Evolutionary conservation across 2,329 filamentous ascomycete species (phyloP).

Genomic region (Lasiodiplodia sp.): DNA sequence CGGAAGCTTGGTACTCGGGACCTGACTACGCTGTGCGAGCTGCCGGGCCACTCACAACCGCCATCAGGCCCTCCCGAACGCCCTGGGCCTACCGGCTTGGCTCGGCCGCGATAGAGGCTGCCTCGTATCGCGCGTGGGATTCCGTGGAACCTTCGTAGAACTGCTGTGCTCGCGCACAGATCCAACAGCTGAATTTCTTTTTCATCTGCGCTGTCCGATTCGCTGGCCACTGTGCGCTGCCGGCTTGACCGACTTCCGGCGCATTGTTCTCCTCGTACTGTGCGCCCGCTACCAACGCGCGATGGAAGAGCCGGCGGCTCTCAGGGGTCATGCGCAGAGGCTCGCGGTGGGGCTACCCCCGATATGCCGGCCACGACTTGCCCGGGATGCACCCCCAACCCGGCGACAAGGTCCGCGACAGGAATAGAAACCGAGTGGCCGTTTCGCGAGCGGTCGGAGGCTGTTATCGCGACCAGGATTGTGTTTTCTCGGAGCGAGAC

Average conservation of each 20-base stretch:
- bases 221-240: conserved; percentile 13
- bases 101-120: neutral
- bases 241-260: conserved; percentile 11
- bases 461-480: neutral
- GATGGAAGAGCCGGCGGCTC: conserved; percentile 8
- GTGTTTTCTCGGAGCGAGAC: neutral
- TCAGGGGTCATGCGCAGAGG: conserved; percentile 12
- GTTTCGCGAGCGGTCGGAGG: neutral
- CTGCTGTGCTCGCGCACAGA: neutral
- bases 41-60: conserved; percentile 10
- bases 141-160: neutral
- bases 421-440: neutral
- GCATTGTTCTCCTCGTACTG: conserved; percentile 21
- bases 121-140: conserved; percentile 11
- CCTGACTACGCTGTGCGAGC: neutral
- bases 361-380: conserved; percentile 3
- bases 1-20: conserved; percentile 24
- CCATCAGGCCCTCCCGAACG: neutral
- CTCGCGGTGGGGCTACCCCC: conserved; percentile 4
- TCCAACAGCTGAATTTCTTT: conserved; percentile 17
- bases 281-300: neutral
- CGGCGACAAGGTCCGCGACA: neutral
- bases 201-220: conserved; percentile 8
- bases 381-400: neutral
- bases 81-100: neutral